Evolutionary conservation across 176 grass and related monocot genomes (phyloP).

Genomic region (Saccharum officinarum): DNA sequence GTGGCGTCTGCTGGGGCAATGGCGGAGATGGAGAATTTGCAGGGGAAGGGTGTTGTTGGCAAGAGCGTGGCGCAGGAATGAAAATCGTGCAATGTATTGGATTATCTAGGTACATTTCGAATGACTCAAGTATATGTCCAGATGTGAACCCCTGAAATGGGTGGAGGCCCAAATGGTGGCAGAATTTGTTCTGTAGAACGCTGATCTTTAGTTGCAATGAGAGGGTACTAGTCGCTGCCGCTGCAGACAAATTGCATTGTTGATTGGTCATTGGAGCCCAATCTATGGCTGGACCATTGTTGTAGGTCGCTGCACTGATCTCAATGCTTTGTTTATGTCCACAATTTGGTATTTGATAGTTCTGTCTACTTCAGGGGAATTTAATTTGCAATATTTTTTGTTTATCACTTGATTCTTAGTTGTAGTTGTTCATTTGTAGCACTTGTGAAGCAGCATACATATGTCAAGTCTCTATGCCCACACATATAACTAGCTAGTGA

Average conservation of each 20-base stretch:
- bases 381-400: neutral
- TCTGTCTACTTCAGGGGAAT: neutral
- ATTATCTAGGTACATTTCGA: conserved; percentile 28
- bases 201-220: conserved; percentile 22
- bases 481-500: neutral
- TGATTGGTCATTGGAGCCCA: neutral
- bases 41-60: conserved; percentile 14
- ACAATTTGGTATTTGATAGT: neutral
- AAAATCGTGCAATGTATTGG: neutral
- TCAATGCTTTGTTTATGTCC: neutral
- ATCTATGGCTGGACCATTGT: neutral
- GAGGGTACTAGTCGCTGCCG: neutral
- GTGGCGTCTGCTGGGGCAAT: neutral
- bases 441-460: neutral
- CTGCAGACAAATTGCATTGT: neutral
- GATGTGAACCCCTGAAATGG: neutral
- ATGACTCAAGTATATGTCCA: neutral
- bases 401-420: conserved; percentile 2
- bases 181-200: neutral
- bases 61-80: conserved; percentile 49
- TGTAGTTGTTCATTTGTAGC: neutral
- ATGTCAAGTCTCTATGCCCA: neutral
- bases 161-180: neutral
- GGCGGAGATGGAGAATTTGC: conserved; percentile 34
- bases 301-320: neutral